Percentiles rank a stretch among this genome's conserved stretches.
phyloP scores from a whole-genome alignment of 306 rosid species.

The Casuarina equisetifolia region DNA sequence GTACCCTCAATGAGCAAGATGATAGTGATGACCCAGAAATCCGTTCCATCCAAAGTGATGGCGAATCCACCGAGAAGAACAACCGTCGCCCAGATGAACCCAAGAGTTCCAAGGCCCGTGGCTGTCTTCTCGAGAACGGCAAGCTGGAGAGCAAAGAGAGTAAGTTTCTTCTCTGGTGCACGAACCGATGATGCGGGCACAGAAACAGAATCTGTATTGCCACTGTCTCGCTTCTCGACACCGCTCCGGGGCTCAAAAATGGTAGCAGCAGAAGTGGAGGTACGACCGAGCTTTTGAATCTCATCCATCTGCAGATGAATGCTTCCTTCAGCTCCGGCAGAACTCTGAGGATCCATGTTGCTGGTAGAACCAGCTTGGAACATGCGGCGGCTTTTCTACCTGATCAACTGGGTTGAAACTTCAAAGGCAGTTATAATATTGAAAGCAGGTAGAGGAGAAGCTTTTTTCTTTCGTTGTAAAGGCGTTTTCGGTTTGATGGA shows the following conservation, averaged over 20 bases:
- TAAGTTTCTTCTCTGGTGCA: slow-evolving; percentile 86
- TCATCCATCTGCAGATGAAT: slow-evolving; percentile 49
- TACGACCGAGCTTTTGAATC: slow-evolving; percentile 42
- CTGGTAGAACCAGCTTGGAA: neutral
- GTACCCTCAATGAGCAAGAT: slow-evolving; percentile 83
- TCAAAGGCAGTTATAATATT: neutral
- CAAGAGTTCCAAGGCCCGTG: slow-evolving; percentile 86
- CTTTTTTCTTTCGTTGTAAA: neutral
- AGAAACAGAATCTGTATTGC: slow-evolving; percentile 18
- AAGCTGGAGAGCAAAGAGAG: slow-evolving; percentile 79
- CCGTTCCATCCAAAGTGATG: slow-evolving; percentile 63
- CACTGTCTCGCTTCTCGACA: slow-evolving; percentile 49
- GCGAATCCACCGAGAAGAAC: slow-evolving; percentile 94
- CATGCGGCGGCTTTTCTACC: neutral
- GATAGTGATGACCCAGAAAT: slow-evolving; percentile 86
- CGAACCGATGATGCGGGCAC: slow-evolving; percentile 28
- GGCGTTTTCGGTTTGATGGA: neutral
- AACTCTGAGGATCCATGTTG: slow-evolving; percentile 45
- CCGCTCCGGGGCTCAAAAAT: slow-evolving; percentile 55
- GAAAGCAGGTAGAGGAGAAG: neutral
- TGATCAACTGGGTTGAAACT: neutral
- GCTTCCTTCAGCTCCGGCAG: slow-evolving; percentile 43
- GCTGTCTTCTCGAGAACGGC: slow-evolving; percentile 92
- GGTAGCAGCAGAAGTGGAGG: slow-evolving; percentile 42
- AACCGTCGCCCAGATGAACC: slow-evolving; percentile 94